A percentile compares a stretch with the other conserved stretches of the same genome.
These are phyloP conservation scores for Pleoardoris graminearum DNA, from an alignment of 2,329 filamentous ascomycete genomes.

Conservation along the genomic window DNA sequence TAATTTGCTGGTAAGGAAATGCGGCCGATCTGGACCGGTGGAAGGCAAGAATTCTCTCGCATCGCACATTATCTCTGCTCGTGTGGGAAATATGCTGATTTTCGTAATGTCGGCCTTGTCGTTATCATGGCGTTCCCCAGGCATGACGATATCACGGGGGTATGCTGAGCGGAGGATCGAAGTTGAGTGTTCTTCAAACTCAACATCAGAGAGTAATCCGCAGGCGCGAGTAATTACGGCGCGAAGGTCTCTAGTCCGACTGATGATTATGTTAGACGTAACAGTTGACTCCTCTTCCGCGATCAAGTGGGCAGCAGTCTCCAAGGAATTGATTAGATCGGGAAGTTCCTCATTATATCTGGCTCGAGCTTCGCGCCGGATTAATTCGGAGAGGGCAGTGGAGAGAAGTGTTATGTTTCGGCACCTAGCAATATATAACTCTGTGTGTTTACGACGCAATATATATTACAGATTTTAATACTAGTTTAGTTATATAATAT, in stretches of 20 bases:
- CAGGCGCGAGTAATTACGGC: slow-evolving; percentile 22
- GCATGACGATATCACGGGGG: slow-evolving; percentile 26
- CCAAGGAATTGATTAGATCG: slow-evolving; percentile 12
- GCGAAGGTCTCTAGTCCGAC: slow-evolving; percentile 15
- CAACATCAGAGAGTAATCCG: slow-evolving; percentile 16
- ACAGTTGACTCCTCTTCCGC: not conserved
- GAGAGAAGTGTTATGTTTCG: no score
- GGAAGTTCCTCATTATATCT: slow-evolving; percentile 18
- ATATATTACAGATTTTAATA: no score
- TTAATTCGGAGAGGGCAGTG: slow-evolving; percentile 1
- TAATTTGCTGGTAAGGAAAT: slow-evolving; percentile 27
- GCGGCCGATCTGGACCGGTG: slow-evolving; percentile 31
- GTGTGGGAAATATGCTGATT: slow-evolving; percentile 39
- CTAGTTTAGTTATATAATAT: no score
- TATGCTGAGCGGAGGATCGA: slow-evolving; percentile 20
- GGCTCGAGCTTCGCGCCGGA: slow-evolving; percentile 9
- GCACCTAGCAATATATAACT: no score
- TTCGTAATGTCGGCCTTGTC: slow-evolving; percentile 37
- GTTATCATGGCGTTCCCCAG: slow-evolving; percentile 37
- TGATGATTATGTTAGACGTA: not conserved
- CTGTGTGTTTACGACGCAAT: no score
- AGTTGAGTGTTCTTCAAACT: no score
- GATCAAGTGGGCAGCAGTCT: slow-evolving; percentile 10
- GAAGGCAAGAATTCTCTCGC: slow-evolving; percentile 42
- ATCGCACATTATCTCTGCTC: slow-evolving; percentile 43